A percentile compares a stretch with the other conserved stretches of the same genome.
Evolutionary conservation across 768 basidiomycete genomes (phyloP).

Genomic region (Mycena vitilis): DNA sequence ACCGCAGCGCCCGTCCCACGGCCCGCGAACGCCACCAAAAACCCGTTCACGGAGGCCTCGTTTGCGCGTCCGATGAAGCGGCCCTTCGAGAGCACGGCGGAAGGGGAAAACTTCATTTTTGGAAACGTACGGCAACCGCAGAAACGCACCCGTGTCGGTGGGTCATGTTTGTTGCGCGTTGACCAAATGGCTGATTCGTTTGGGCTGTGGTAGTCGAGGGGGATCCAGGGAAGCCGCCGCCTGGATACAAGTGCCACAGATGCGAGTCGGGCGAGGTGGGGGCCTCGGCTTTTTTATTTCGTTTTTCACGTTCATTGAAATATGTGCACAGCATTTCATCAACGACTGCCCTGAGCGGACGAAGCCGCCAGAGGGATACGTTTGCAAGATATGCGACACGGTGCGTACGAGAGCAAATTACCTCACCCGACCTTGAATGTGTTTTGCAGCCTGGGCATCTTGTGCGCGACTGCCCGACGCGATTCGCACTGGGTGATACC

Average conservation of each 20-base stretch:
- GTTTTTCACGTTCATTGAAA: constrained; percentile 12
- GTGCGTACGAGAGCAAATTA: constrained; percentile 50
- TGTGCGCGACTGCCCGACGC: constrained; percentile 89
- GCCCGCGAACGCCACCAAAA: constrained; percentile 75
- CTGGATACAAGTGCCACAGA: constrained; percentile 81
- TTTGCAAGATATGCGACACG: constrained; percentile 87
- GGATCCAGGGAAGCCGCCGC: constrained; percentile 68
- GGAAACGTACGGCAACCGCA: constrained; percentile 66
- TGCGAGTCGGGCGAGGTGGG: constrained; percentile 79
- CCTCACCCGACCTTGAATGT: constrained; percentile 11
- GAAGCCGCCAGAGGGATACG: constrained; percentile 85
- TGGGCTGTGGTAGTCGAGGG: constrained; percentile 42
- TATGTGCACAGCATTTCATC: constrained; percentile 73
- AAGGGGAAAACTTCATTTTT: constrained; percentile 76
- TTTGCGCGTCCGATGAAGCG: constrained; percentile 62
- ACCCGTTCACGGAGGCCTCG: constrained; percentile 68
- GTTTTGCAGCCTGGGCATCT: constrained; percentile 79
- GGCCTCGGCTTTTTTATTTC: neutral
- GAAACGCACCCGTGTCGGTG: constrained; percentile 71
- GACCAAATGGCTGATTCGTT: constrained; percentile 11
- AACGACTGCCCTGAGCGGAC: constrained; percentile 79
- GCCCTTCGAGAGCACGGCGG: constrained; percentile 54
- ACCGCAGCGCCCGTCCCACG: constrained; percentile 49
- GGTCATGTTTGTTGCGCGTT: constrained; percentile 34
- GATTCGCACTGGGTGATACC: constrained; percentile 81